These are phyloP conservation scores for Lodderomyces theae DNA, from an alignment of 1,139 yeast genomes.

Conservation along the genomic window DNA sequence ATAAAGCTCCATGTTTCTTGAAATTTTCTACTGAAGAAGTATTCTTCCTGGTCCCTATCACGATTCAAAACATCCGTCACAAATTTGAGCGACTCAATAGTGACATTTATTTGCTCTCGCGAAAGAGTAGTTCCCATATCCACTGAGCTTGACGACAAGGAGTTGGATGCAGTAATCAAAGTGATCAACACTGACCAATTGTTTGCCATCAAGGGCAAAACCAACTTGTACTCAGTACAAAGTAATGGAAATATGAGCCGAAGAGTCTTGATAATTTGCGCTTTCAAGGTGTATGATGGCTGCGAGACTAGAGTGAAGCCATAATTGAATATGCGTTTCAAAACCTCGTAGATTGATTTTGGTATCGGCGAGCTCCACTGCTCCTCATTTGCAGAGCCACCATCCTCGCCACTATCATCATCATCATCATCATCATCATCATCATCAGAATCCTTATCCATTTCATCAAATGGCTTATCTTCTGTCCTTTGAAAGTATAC, in stretches of 20 bases:
- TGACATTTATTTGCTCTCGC: conserved; percentile 14
- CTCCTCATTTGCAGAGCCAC: conserved; percentile 20
- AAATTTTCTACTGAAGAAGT: conserved; percentile 34
- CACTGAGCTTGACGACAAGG: conserved; percentile 17
- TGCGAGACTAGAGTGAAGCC: conserved; percentile 73
- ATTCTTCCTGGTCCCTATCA: conserved; percentile 27
- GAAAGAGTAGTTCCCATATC: conserved; percentile 6
- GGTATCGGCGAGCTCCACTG: conserved; percentile 69
- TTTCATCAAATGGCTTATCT: conserved; percentile 36
- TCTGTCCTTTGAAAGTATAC: conserved; percentile 35
- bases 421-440: conserved; percentile 27
- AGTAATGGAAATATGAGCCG: conserved; percentile 55
- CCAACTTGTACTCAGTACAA: conserved; percentile 54
- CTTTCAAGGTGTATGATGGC: conserved; percentile 54
- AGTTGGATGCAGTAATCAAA: conserved; percentile 18
- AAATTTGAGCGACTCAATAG: conserved; percentile 22
- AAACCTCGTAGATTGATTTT: conserved; percentile 50
- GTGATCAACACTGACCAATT: conserved; percentile 56
- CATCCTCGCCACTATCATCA: conserved; percentile 24
- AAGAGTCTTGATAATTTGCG: conserved; percentile 55
- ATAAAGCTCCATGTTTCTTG: conserved; percentile 37
- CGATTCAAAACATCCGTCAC: conserved; percentile 27
- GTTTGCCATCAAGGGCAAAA: conserved; percentile 66
- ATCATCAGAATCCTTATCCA: conserved; percentile 44
- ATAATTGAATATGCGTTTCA: conserved; percentile 63